These are phyloP conservation scores for Geranomyces michiganensis DNA, from an alignment of 192 early-diverging fungal species.

Conservation along the genomic window DNA sequence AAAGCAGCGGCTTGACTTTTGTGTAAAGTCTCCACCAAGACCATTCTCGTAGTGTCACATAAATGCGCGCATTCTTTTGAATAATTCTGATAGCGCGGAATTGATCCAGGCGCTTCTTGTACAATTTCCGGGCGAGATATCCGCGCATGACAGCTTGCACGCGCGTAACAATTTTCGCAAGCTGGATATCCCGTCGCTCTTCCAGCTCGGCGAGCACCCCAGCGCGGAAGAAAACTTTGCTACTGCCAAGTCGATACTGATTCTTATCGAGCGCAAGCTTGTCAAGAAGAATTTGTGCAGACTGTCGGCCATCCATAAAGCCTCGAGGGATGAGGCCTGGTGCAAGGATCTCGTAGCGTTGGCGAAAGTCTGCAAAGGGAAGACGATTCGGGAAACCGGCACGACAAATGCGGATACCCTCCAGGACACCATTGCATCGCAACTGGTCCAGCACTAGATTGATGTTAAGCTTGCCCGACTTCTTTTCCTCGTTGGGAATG, in stretches of 20 bases:
- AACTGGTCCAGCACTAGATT: conserved; percentile 90
- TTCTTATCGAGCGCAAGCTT: conserved; percentile 73
- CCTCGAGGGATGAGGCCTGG: conserved; percentile 78
- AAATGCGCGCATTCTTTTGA: conserved; percentile 90
- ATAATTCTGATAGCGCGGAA: conserved; percentile 89
- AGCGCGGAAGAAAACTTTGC: conserved; percentile 96
- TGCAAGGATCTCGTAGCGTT: conserved; percentile 90
- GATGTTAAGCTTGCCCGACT: conserved; percentile 77
- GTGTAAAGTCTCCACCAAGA: conserved; percentile 95
- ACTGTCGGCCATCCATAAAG: conserved; percentile 88
- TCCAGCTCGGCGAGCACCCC: conserved; percentile 95
- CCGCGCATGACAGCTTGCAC: conserved; percentile 90
- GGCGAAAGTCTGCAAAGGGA: conserved; percentile 89
- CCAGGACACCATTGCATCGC: conserved; percentile 95
- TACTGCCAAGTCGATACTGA: conserved; percentile 87
- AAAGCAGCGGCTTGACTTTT: conserved; percentile 87
- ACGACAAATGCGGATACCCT: conserved; percentile 95
- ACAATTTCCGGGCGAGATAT: conserved; percentile 72
- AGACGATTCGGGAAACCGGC: conserved; percentile 95
- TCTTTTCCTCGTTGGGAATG: conserved; percentile 91
- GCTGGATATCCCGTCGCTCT: conserved; percentile 81
- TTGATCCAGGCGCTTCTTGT: conserved; percentile 71
- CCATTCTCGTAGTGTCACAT: conserved; percentile 89
- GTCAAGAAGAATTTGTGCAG: conserved; percentile 78
- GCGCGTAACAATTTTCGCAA: conserved; percentile 78